A percentile compares a stretch with the other conserved stretches of the same genome.
Evolutionary conservation across 2,329 filamentous ascomycete genomes (phyloP).

Genomic region (Alternaria gansuensis): DNA sequence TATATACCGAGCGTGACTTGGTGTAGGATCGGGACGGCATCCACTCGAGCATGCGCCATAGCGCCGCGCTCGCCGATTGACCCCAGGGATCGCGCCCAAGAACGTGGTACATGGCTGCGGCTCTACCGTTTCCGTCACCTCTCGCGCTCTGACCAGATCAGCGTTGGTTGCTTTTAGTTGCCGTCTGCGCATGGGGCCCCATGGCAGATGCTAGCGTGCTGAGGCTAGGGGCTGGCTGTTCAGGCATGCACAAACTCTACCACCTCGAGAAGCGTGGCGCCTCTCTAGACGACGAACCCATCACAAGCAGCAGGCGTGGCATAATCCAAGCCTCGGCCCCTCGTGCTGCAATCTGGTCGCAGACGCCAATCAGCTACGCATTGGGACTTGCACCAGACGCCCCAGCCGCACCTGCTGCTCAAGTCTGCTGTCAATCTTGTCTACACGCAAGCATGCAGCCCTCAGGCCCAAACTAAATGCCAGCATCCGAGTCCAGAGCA

Average conservation of each 20-base stretch:
- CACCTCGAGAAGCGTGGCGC: slow-evolving; percentile 17
- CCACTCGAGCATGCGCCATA: slow-evolving; percentile 28
- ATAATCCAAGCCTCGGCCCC: slow-evolving; percentile 14
- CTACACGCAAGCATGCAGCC: slow-evolving; percentile 10
- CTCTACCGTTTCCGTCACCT: slow-evolving; percentile 30
- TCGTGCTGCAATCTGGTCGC: slow-evolving; percentile 21
- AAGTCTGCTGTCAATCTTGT: slow-evolving; percentile 2
- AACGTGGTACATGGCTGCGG: slow-evolving; percentile 35
- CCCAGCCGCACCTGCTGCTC: slow-evolving; percentile 15
- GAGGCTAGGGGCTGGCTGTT: slow-evolving; percentile 29
- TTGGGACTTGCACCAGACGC: slow-evolving; percentile 17
- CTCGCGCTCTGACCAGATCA: slow-evolving; percentile 28
- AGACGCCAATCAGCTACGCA: slow-evolving; percentile 22
- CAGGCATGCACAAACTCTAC: slow-evolving; percentile 21
- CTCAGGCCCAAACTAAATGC: neutral
- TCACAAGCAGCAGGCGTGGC: slow-evolving; percentile 11
- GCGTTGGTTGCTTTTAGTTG: slow-evolving; percentile 30
- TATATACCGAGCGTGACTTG: slow-evolving; percentile 18
- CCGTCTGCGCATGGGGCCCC: slow-evolving; percentile 30
- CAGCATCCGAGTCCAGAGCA: slow-evolving; percentile 1
- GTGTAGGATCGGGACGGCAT: slow-evolving; percentile 21
- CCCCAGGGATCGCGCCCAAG: slow-evolving; percentile 32
- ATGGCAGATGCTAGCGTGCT: slow-evolving; percentile 30
- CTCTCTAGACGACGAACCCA: slow-evolving; percentile 19
- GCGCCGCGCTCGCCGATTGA: slow-evolving; percentile 31